Evolutionary conservation across 225 moss, liverwort and hornwort species (phyloP).

Genomic region (Rhytidiadelphus loreus): DNA sequence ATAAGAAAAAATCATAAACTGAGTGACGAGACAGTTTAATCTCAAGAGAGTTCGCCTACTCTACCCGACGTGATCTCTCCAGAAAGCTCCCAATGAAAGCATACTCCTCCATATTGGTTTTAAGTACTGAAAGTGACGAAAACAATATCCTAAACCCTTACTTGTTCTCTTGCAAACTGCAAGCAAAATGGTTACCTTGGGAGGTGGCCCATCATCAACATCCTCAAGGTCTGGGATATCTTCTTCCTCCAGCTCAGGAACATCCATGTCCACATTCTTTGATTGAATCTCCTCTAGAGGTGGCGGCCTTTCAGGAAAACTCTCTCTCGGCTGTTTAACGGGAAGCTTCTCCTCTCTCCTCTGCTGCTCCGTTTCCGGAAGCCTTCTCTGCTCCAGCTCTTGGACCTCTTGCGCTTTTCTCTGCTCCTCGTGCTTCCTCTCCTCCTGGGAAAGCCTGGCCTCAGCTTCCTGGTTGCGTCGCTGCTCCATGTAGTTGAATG

Average conservation of each 20-base stretch:
- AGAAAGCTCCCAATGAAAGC: neutral
- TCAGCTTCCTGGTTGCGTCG: conserved; percentile 26
- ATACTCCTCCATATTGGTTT: neutral
- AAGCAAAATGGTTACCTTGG: conserved; percentile 2
- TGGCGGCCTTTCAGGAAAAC: neutral
- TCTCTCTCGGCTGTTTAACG: neutral
- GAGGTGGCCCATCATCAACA: conserved; percentile 25
- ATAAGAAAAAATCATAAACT: neutral
- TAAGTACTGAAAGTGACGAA: neutral
- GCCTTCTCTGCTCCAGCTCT: neutral
- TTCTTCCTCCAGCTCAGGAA: conserved; percentile 47
- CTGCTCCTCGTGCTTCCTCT: conserved; percentile 6
- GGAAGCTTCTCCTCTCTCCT: neutral
- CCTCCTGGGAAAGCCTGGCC: neutral
- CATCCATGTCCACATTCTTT: conserved; percentile 12
- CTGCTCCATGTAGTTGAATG: conserved; percentile 45
- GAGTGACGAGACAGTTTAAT: neutral
- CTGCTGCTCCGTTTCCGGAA: neutral
- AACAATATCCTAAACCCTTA: neutral
- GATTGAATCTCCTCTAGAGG: neutral
- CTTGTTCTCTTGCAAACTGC: neutral
- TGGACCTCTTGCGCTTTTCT: neutral
- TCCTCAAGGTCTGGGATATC: conserved; percentile 52
- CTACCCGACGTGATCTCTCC: neutral
- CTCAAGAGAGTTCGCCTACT: neutral